Percentiles rank a stretch among this genome's conserved stretches.
Evolutionary conservation across 2,329 filamentous ascomycete species (phyloP).

Genomic region (Colletotrichum tofieldiae): DNA sequence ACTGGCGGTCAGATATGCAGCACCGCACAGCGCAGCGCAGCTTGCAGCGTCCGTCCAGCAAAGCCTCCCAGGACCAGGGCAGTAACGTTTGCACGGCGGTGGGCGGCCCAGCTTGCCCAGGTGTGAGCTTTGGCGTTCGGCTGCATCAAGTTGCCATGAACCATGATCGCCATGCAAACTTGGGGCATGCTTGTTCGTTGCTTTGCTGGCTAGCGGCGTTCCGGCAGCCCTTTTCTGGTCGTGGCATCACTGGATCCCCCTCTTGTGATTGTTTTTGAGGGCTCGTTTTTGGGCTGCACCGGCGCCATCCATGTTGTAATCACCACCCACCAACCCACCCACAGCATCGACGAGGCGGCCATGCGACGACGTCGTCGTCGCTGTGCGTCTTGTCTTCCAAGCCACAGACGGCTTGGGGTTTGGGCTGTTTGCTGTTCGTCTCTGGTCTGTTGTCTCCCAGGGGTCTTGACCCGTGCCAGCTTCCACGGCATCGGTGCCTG

Average conservation of each 20-base stretch:
- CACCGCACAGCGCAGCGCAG: conserved; percentile 45
- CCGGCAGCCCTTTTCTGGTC: conserved; percentile 23
- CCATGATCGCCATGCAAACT: conserved; percentile 54
- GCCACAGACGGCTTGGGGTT: conserved; percentile 33
- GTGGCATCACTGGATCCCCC: conserved; percentile 9
- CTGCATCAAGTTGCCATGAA: conserved; percentile 56
- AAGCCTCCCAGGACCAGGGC: conserved; percentile 47
- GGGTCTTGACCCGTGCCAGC: conserved; percentile 23
- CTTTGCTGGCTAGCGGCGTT: conserved; percentile 41
- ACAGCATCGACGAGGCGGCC: conserved; percentile 9
- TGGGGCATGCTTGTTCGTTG: conserved; percentile 42
- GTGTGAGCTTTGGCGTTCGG: conserved; percentile 45
- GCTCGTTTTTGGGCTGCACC: conserved; percentile 21
- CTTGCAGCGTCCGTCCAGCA: conserved; percentile 44
- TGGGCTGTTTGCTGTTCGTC: conserved; percentile 10
- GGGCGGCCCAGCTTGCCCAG: conserved; percentile 43
- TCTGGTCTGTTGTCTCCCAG: conserved; percentile 24
- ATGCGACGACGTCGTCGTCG: conserved; percentile 23
- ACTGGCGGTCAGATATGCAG: conserved; percentile 65
- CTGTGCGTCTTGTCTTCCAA: conserved; percentile 6
- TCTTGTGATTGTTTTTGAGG: conserved; percentile 6
- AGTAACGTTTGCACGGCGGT: conserved; percentile 48
- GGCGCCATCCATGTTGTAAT: conserved; percentile 23
- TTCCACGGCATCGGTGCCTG: conserved; percentile 35
- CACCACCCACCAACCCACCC: background rate